phyloP scores from a whole-genome alignment of 2,329 filamentous ascomycete species.

The Fusarium avenaceum region DNA sequence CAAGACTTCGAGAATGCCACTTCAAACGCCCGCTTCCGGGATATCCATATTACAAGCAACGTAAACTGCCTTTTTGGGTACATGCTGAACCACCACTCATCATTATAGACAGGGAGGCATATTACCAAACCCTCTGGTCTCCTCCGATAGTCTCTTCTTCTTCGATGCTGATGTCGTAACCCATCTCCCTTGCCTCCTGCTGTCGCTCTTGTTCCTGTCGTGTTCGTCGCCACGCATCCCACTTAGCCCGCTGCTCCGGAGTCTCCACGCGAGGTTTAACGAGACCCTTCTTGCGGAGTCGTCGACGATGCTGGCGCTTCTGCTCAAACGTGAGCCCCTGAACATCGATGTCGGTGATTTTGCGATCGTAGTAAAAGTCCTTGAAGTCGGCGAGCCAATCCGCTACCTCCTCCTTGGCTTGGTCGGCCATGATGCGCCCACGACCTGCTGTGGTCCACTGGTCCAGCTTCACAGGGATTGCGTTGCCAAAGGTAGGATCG shows the following conservation, averaged over 20 bases:
- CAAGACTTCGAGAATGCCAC: slow-evolving; percentile 19
- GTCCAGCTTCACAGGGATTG: slow-evolving; percentile 73
- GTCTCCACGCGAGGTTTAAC: slow-evolving; percentile 53
- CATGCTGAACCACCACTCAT: slow-evolving; percentile 5
- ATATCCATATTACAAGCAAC: slow-evolving; percentile 39
- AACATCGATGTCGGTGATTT: slow-evolving; percentile 61
- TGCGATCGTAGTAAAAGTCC: slow-evolving; percentile 61
- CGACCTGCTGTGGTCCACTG: slow-evolving; percentile 69
- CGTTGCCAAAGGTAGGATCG: slow-evolving; percentile 72
- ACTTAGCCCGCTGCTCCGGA: slow-evolving; percentile 59
- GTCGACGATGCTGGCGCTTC: slow-evolving; percentile 63
- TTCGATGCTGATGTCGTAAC: slow-evolving; percentile 53
- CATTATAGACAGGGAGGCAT: neutral
- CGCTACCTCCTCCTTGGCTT: slow-evolving; percentile 58
- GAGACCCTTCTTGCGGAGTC: slow-evolving; percentile 64
- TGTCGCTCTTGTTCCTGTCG: slow-evolving; percentile 58
- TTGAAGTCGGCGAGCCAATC: slow-evolving; percentile 64
- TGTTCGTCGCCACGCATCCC: slow-evolving; percentile 61
- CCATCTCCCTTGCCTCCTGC: slow-evolving; percentile 57
- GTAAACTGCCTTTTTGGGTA: slow-evolving; percentile 5
- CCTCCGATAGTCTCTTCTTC: slow-evolving; percentile 51
- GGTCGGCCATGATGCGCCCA: slow-evolving; percentile 58
- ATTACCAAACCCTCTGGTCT: slow-evolving; percentile 50
- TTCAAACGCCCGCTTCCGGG: slow-evolving; percentile 37
- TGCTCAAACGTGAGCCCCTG: slow-evolving; percentile 61